A percentile compares a stretch with the other conserved stretches of the same genome.
Evolutionary conservation across 805 yeast species (phyloP).

Genomic region (Zygosaccharomyces lentus): DNA sequence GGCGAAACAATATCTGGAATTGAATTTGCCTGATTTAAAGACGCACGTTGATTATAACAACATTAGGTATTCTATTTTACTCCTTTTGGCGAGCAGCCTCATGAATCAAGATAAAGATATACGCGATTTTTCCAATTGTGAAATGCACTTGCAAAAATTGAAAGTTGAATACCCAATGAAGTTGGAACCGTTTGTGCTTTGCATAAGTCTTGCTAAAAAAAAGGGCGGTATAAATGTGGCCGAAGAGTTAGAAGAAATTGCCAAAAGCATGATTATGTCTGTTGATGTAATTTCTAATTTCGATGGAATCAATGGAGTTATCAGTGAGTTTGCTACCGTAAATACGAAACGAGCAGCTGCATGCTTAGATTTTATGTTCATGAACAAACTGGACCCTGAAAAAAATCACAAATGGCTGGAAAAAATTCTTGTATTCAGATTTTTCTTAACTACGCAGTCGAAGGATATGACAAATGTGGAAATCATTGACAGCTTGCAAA

Average conservation of each 20-base stretch:
- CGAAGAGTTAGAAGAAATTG: constrained; percentile 26
- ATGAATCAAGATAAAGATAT: constrained; percentile 17
- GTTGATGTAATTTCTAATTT: constrained; percentile 24
- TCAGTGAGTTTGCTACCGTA: constrained; percentile 27
- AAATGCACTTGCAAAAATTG: constrained; percentile 22
- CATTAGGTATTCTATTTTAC: constrained; percentile 24
- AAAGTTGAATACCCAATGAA: constrained; percentile 29
- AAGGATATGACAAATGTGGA: constrained; percentile 22
- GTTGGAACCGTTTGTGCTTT: constrained; percentile 33
- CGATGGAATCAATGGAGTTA: constrained; percentile 24
- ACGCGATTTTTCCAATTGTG: constrained; percentile 9
- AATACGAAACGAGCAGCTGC: constrained; percentile 30
- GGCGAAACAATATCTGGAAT: constrained; percentile 11
- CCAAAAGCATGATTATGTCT: constrained; percentile 38
- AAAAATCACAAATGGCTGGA: constrained; percentile 29
- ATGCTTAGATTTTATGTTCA: constrained; percentile 36
- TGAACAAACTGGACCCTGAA: constrained; percentile 30
- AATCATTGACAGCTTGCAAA: constrained; percentile 20
- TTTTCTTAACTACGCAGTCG: constrained; percentile 26
- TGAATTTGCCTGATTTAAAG: constrained; percentile 14
- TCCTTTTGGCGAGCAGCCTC: constrained; percentile 28
- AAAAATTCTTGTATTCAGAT: constrained; percentile 28
- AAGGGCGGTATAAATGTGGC: constrained; percentile 6
- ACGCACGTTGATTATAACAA: constrained; percentile 17
- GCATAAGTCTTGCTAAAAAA: constrained; percentile 24